These are phyloP conservation scores for Lunularia cruciata DNA, from an alignment of 225 moss, liverwort and hornwort genomes.

Conservation along the genomic window DNA sequence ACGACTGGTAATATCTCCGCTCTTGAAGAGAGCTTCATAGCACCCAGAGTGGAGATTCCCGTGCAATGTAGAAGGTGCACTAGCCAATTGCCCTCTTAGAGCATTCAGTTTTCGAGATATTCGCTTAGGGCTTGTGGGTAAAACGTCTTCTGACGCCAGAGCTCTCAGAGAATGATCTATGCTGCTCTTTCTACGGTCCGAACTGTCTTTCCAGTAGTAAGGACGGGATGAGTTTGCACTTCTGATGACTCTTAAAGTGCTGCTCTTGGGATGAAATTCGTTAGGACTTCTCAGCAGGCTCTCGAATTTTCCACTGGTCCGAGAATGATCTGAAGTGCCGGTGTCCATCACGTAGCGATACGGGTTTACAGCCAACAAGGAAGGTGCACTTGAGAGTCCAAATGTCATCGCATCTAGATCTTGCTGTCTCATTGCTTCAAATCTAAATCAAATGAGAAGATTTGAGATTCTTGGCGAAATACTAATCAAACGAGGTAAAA, in stretches of 20 bases:
- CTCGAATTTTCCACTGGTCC: neutral
- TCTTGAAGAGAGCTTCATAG: constrained; percentile 16
- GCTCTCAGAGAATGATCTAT: neutral
- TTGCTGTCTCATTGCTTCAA: no score
- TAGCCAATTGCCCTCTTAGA: constrained; percentile 12
- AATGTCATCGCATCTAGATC: no score
- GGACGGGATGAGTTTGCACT: neutral
- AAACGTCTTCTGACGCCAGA: neutral
- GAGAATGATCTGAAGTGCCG: no score
- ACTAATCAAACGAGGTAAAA: no score
- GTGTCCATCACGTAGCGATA: no score
- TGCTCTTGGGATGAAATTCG: neutral
- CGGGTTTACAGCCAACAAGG: no score
- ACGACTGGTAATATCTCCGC: constrained; percentile 18
- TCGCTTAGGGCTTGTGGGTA: constrained; percentile 4
- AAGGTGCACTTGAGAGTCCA: no score
- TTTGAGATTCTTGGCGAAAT: no score
- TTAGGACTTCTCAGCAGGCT: neutral
- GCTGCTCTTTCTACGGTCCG: neutral
- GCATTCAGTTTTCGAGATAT: constrained; percentile 17
- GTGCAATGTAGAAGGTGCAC: constrained; percentile 22
- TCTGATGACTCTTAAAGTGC: neutral
- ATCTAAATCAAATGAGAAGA: no score
- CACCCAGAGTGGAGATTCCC: constrained; percentile 24
- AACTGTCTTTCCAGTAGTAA: neutral